Conservation (phyloP, 495 filamentous ascomycete genomes). For the Xylaria grammica region DNA sequence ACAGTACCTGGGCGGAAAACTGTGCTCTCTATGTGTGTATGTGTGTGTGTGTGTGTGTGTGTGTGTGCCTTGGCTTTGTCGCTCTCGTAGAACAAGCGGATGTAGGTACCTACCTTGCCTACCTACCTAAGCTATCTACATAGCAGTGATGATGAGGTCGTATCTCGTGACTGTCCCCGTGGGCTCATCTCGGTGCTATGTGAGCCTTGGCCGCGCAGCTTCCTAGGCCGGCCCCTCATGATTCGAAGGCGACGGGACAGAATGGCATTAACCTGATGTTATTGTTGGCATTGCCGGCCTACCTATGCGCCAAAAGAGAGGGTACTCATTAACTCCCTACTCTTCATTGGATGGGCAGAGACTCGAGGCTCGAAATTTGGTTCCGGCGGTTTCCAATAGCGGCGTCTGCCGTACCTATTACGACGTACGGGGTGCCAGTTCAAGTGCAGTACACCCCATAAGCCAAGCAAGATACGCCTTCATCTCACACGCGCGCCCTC, state of each 20-base stretch:
- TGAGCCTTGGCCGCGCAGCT: neutral
- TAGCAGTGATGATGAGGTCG: neutral
- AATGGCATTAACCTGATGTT: neutral
- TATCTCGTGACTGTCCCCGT: constrained; percentile 6
- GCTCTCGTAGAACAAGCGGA: constrained; percentile 1
- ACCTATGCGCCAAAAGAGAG: neutral
- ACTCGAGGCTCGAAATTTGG: neutral
- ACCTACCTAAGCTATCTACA: neutral
- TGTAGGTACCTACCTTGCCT: neutral
- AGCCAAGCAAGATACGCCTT: neutral
- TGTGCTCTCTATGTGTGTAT: no score
- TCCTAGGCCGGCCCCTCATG: neutral
- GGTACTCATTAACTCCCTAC: neutral
- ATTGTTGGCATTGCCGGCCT: constrained; percentile 10
- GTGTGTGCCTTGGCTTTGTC: constrained; percentile 7
- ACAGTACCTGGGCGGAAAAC: no score
- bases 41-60: no score
- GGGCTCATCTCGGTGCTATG: constrained; percentile 11
- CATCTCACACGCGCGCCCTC: neutral
- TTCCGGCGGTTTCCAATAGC: neutral
- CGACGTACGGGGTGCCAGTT: neutral
- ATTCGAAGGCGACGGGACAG: neutral
- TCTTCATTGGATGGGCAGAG: neutral
- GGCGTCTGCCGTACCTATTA: constrained; percentile 5
- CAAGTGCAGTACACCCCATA: neutral